Evolutionary conservation across 176 grass and related monocot species (phyloP).

Genomic region (Urochloa ruziziensis): DNA sequence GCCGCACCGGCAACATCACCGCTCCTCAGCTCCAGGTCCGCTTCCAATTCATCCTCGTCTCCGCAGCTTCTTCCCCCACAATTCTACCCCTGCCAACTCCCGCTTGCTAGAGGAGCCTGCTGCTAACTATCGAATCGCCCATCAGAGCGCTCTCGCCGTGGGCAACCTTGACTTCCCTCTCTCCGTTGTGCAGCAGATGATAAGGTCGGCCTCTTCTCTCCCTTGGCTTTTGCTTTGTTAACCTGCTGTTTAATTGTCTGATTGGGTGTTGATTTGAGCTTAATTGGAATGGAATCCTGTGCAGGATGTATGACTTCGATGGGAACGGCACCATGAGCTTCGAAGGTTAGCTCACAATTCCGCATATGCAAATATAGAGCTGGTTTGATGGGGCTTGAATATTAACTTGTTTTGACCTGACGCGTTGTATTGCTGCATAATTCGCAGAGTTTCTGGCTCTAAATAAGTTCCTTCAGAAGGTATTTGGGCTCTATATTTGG

Average conservation of each 20-base stretch:
- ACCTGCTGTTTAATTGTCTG: neutral
- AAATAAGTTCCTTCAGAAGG: slow-evolving; percentile 75
- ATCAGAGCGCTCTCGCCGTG: slow-evolving; percentile 63
- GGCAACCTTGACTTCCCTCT: slow-evolving; percentile 74
- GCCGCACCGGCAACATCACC: slow-evolving; percentile 66
- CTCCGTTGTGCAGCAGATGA: slow-evolving; percentile 84
- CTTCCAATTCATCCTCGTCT: neutral
- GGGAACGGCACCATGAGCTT: slow-evolving; percentile 82
- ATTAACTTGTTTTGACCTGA: neutral
- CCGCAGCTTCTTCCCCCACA: neutral
- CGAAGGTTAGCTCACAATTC: slow-evolving; percentile 42
- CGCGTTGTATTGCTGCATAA: neutral
- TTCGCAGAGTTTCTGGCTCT: slow-evolving; percentile 79
- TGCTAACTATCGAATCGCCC: neutral
- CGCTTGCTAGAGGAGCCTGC: neutral
- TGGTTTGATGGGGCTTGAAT: neutral
- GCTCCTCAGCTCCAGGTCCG: slow-evolving; percentile 60
- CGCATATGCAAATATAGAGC: neutral
- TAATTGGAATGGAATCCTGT: slow-evolving; percentile 2
- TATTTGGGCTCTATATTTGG: slow-evolving; percentile 1
- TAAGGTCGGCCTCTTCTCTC: slow-evolving; percentile 42
- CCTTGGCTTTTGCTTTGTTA: neutral
- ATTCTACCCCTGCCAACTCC: neutral
- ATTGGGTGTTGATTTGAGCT: neutral
- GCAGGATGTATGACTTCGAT: slow-evolving; percentile 92